Evolutionary conservation across 768 basidiomycete genomes (phyloP).

Genomic region (Auricularia auricula-judae): DNA sequence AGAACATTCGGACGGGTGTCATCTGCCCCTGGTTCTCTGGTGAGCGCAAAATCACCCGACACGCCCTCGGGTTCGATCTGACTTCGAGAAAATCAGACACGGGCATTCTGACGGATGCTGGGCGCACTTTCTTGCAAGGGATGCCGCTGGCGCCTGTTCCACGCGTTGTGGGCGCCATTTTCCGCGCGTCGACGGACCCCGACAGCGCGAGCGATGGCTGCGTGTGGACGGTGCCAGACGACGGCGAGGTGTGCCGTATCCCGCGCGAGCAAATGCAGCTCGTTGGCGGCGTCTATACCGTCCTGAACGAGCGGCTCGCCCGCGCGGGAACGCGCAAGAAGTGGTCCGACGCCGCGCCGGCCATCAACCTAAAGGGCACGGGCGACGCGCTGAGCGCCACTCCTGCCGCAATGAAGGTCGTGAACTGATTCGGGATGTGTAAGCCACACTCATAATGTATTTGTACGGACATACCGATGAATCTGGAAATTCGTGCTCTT

Average conservation of each 20-base stretch:
- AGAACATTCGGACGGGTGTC: conserved; percentile 33
- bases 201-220: conserved; percentile 33
- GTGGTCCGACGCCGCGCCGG: neutral
- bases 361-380: neutral
- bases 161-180: conserved; percentile 40
- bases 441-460: too few relatives aligned
- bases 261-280: conserved; percentile 31
- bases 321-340: neutral
- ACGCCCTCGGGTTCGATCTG: neutral
- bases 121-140: conserved; percentile 36
- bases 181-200: conserved; percentile 38
- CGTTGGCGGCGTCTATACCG: conserved; percentile 39
- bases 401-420: neutral
- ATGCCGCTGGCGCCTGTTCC: conserved; percentile 36
- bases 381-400: neutral
- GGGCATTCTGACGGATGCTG: conserved; percentile 27
- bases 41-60: conserved; percentile 10
- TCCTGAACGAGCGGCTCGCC: conserved; percentile 26
- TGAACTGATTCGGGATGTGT: neutral
- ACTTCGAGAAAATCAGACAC: conserved; percentile 27
- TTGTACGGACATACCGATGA: too few relatives aligned
- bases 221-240: conserved; percentile 37
- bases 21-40: conserved; percentile 48
- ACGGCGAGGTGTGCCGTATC: conserved; percentile 38
- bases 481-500: too few relatives aligned